These are phyloP conservation scores for Clavispora carvajalis DNA, from an alignment of 805 yeast species.

Conservation along the genomic window DNA sequence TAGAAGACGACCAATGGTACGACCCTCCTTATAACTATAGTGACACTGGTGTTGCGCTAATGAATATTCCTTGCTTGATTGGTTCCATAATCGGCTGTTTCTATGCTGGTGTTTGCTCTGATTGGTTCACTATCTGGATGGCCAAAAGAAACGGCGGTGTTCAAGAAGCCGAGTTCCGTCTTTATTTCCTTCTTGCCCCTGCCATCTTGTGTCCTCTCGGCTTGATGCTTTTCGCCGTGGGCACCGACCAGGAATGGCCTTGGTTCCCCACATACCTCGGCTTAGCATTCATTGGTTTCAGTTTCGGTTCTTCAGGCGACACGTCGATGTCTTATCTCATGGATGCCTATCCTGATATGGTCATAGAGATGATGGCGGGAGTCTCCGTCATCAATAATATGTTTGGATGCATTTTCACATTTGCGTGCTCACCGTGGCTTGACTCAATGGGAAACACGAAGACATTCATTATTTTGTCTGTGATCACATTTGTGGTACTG, in stretches of 20 bases:
- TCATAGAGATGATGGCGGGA: slow-evolving; percentile 67
- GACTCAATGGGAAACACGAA: slow-evolving; percentile 51
- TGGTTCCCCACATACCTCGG: slow-evolving; percentile 57
- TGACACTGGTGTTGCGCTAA: slow-evolving; percentile 62
- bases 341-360: slow-evolving; percentile 67
- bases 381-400: slow-evolving; percentile 60
- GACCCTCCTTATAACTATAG: slow-evolving; percentile 64
- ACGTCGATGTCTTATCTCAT: slow-evolving; percentile 61
- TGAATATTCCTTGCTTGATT: slow-evolving; percentile 67
- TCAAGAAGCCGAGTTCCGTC: slow-evolving; percentile 60
- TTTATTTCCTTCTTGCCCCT: slow-evolving; percentile 52
- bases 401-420: slow-evolving; percentile 62
- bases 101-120: slow-evolving; percentile 57
- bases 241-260: slow-evolving; percentile 50
- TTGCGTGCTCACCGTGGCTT: slow-evolving; percentile 58
- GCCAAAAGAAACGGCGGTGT: slow-evolving; percentile 58
- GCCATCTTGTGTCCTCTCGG: slow-evolving; percentile 58
- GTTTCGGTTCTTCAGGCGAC: slow-evolving; percentile 70
- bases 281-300: slow-evolving; percentile 60
- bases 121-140: slow-evolving; percentile 54
- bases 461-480: slow-evolving; percentile 58
- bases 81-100: slow-evolving; percentile 66
- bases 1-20: slow-evolving; percentile 64
- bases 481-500: slow-evolving; percentile 55
- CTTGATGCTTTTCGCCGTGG: slow-evolving; percentile 60